Base-by-base conservation (phyloP, 73 alveolate genomes). In the Blepharisma stoltei region DNA sequence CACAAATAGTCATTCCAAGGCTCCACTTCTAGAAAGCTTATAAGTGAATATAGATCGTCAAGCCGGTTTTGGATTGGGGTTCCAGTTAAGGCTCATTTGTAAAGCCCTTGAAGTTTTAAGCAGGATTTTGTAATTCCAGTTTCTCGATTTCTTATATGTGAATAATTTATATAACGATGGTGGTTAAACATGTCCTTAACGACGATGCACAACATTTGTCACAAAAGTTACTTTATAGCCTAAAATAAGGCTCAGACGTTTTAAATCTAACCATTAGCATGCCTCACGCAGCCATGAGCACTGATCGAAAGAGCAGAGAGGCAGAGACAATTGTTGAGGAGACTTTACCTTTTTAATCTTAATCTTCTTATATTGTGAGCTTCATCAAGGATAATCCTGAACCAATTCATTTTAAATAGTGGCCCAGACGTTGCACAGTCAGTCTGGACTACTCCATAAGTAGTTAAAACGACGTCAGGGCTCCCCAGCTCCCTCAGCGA, bases 1-100 rank as follows among this genome's bases (percentile, higher is more conserved):
- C 92, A 84, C 11, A 71, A 48, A 65, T 84, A 81, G 54, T 84
- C 92, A 54, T 77, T 69, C 92, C 92, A 84, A 14, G 92, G 92
- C 45, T 84, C 85, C 25, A 81, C 37, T 46, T 71, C 75, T 11
- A 84, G 67, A 71, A 84, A 84, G 25, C 81, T 83, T 1, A 84
- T 47, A 41, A 84, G 49, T 41, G 88, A 70, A 55, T 69, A 84
- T 27, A 84, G 41, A 7, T 84, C 92, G 53, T 84, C 87, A 0
- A 84, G 41, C 32, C 71, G 52, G 65, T 84, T 84, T 46, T 84
- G 66, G 6, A 84, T 60, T 8, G 92, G 92, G 6, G 92, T 84
- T 7, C 92, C 92, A 41, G 92, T 84, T 76, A 78, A 70, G 80
- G 88, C 85, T 90, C 92, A 84, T 71, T 70, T 84, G 53, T 84